Evolutionary conservation across 2,329 filamentous ascomycete genomes (phyloP).

Genomic region (Pyricularia pennisetigena): DNA sequence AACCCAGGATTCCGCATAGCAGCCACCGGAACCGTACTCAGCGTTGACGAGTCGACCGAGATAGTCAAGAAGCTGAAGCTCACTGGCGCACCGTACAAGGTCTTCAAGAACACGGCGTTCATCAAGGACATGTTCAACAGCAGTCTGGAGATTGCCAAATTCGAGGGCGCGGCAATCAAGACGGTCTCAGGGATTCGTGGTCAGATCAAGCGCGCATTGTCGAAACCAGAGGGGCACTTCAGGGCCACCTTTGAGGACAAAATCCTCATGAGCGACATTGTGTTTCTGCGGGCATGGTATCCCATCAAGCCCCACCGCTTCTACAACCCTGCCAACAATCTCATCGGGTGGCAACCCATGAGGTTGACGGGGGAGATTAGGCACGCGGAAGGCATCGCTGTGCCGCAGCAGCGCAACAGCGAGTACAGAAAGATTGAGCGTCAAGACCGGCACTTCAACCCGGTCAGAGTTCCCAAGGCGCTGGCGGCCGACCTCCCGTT

Average conservation of each 20-base stretch:
- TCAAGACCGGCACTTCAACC: constrained; percentile 65
- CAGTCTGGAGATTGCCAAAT: constrained; percentile 91
- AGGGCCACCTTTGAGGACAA: constrained; percentile 98
- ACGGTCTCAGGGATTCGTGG: constrained; percentile 93
- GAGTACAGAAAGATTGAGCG: constrained; percentile 67
- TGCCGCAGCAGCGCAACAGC: constrained; percentile 74
- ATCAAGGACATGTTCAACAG: constrained; percentile 98
- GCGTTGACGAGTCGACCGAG: constrained; percentile 89
- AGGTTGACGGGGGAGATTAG: constrained; percentile 88
- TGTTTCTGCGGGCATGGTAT: constrained; percentile 95
- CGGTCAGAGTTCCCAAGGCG: constrained; percentile 65
- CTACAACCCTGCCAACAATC: constrained; percentile 93
- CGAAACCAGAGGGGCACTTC: constrained; percentile 91
- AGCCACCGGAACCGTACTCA: constrained; percentile 86
- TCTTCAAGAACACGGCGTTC: constrained; percentile 98
- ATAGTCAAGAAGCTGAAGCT: constrained; percentile 99
- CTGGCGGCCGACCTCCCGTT: constrained; percentile 80
- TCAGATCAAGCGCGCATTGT: constrained; percentile 92
- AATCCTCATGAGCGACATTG: constrained; percentile 90
- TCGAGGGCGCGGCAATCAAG: constrained; percentile 90
- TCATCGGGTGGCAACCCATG: constrained; percentile 90
- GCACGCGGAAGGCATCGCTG: constrained; percentile 61
- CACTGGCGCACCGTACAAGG: constrained; percentile 64
- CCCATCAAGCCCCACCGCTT: constrained; percentile 90
- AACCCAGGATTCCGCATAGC: constrained; percentile 89